Conservation (phyloP, 768 basidiomycete genomes). For the Strobilomyces dryophilus region DNA sequence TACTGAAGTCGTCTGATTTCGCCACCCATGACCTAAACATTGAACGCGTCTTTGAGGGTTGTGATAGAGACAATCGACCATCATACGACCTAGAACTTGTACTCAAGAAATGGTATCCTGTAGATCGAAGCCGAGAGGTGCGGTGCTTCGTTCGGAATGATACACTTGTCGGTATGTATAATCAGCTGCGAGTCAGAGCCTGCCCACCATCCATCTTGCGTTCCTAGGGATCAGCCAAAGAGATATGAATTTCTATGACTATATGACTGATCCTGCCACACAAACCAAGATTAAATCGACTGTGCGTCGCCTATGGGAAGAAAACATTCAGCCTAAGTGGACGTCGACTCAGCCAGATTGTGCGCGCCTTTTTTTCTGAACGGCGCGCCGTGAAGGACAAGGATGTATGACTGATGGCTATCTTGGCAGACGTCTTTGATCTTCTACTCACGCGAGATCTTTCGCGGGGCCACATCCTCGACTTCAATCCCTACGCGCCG, state of each 20-base stretch:
- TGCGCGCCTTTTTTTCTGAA: constrained; percentile 36
- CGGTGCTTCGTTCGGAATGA: constrained; percentile 85
- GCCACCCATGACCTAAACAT: constrained; percentile 70
- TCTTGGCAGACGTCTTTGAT: constrained; percentile 69
- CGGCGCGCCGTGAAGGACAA: neutral
- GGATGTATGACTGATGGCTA: neutral
- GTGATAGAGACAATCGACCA: constrained; percentile 26
- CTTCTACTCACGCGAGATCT: constrained; percentile 82
- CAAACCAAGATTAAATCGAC: constrained; percentile 48
- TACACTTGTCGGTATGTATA: constrained; percentile 58
- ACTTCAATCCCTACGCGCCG: constrained; percentile 86
- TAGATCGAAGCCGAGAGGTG: constrained; percentile 81
- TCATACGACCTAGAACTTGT: constrained; percentile 76
- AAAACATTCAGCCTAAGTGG: constrained; percentile 60
- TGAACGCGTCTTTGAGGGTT: constrained; percentile 64
- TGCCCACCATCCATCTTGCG: neutral
- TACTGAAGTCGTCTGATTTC: constrained; percentile 92
- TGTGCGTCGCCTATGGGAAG: constrained; percentile 63
- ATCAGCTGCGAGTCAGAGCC: neutral
- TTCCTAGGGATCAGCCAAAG: constrained; percentile 76
- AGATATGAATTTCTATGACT: constrained; percentile 86
- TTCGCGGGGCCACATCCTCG: constrained; percentile 72
- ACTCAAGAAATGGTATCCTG: constrained; percentile 83
- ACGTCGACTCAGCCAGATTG: constrained; percentile 53
- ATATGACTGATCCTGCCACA: constrained; percentile 62